Evolutionary conservation across 495 filamentous ascomycete species (phyloP).

Genomic region (Usnea hakonensis): DNA sequence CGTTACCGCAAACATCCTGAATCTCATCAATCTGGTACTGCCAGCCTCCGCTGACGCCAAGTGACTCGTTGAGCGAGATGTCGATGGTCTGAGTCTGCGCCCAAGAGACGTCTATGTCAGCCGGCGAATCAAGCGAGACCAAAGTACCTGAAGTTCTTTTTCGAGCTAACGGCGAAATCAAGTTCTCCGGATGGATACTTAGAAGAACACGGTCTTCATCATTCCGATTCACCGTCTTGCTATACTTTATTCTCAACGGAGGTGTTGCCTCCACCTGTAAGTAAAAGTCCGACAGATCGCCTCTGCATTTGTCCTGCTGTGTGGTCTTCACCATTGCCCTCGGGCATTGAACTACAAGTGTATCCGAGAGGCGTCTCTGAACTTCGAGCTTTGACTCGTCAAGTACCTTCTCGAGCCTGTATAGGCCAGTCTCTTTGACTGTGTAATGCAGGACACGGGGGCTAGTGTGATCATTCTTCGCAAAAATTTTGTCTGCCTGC

Average conservation of each 20-base stretch:
- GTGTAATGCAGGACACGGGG: slow-evolving; percentile 54
- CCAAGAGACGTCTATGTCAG: slow-evolving; percentile 67
- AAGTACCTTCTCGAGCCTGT: slow-evolving; percentile 72
- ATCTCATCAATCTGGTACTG: slow-evolving; percentile 86
- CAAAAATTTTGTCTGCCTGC: slow-evolving; percentile 45
- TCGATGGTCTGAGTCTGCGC: slow-evolving; percentile 63
- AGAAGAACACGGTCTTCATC: slow-evolving; percentile 75
- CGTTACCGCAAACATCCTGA: slow-evolving; percentile 79
- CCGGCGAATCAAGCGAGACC: slow-evolving; percentile 39
- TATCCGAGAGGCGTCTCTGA: slow-evolving; percentile 60
- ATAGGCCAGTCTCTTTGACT: slow-evolving; percentile 76
- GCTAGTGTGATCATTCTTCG: slow-evolving; percentile 41
- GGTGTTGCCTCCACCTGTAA: slow-evolving; percentile 81
- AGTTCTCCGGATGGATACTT: slow-evolving; percentile 82
- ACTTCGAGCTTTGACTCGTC: slow-evolving; percentile 94
- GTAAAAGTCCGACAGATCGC: slow-evolving; percentile 76
- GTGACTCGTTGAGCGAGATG: slow-evolving; percentile 80
- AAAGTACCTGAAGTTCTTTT: slow-evolving; percentile 48
- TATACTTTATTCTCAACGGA: slow-evolving; percentile 88
- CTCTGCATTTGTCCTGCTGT: slow-evolving; percentile 60
- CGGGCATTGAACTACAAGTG: slow-evolving; percentile 78
- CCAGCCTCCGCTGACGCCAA: slow-evolving; percentile 71
- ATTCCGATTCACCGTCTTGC: slow-evolving; percentile 66
- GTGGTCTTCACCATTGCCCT: slow-evolving; percentile 61
- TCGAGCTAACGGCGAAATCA: slow-evolving; percentile 63